Conservation (phyloP, 331 rosid genomes). For the Telfairia occidentalis region DNA sequence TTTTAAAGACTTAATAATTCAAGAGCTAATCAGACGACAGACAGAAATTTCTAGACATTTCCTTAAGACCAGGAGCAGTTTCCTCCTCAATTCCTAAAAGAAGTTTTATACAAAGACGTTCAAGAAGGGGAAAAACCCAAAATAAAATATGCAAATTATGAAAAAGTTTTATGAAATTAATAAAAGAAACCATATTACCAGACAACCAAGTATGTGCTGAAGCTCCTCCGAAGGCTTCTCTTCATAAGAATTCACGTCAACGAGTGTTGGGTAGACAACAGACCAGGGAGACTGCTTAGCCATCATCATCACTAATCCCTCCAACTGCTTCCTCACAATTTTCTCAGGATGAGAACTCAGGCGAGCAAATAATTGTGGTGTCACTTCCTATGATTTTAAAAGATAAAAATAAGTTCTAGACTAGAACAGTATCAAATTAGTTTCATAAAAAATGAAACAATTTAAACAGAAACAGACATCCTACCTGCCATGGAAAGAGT, state of each 20-base stretch:
- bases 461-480: constrained; percentile 17
- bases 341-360: constrained; percentile 85
- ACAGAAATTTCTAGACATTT: neutral
- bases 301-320: constrained; percentile 78
- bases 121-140: neutral
- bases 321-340: constrained; percentile 77
- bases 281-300: constrained; percentile 93
- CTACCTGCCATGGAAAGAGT: constrained; percentile 95
- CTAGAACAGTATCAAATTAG: constrained; percentile 16
- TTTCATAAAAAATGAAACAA: constrained; percentile 9
- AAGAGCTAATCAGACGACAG: neutral
- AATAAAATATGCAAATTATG: constrained; percentile 10
- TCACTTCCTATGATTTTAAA: constrained; percentile 54
- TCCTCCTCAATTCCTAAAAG: neutral
- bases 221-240: constrained; percentile 93
- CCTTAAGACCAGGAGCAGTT: neutral
- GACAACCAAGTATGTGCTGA: constrained; percentile 65
- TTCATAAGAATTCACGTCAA: constrained; percentile 74
- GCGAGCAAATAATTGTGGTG: constrained; percentile 86
- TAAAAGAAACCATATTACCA: constrained; percentile 50
- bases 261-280: constrained; percentile 81
- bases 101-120: neutral
- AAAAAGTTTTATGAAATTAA: neutral
- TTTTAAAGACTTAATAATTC: neutral
- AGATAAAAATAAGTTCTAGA: constrained; percentile 13